These are phyloP conservation scores for Globisporangium parvum DNA, from an alignment of 352 stramenopile genomes.

Conservation along the genomic window DNA sequence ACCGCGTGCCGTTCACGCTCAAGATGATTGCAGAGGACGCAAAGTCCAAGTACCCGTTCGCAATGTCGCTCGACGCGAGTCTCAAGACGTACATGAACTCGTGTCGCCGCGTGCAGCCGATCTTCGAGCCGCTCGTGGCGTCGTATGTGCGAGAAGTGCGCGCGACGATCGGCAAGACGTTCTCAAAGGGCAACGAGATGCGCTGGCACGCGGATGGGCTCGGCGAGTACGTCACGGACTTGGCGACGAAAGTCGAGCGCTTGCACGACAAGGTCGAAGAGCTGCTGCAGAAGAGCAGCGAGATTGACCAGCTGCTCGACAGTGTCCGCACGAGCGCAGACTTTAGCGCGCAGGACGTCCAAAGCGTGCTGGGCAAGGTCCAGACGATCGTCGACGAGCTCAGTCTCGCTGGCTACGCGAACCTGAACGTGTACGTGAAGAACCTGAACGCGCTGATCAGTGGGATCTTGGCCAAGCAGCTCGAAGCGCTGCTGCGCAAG, in stretches of 20 bases:
- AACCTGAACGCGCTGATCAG: conserved; percentile 88
- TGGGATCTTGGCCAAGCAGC: conserved; percentile 74
- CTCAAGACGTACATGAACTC: conserved; percentile 91
- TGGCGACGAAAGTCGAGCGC: conserved; percentile 91
- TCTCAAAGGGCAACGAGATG: conserved; percentile 86
- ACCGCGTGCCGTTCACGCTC: conserved; percentile 93
- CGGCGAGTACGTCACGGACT: conserved; percentile 81
- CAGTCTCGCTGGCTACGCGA: conserved; percentile 92
- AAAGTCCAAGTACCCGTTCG: conserved; percentile 95
- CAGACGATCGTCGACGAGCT: conserved; percentile 93
- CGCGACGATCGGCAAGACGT: conserved; percentile 84
- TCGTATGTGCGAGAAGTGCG: conserved; percentile 79
- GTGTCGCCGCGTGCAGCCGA: conserved; percentile 72
- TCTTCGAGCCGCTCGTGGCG: conserved; percentile 74
- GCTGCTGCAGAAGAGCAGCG: conserved; percentile 88
- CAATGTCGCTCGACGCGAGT: conserved; percentile 95
- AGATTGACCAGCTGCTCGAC: conserved; percentile 91
- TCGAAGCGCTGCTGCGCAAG: conserved; percentile 49
- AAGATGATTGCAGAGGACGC: conserved; percentile 96
- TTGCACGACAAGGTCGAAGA: conserved; percentile 99
- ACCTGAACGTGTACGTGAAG: conserved; percentile 90
- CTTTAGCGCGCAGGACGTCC: conserved; percentile 41
- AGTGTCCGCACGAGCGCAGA: conserved; percentile 53
- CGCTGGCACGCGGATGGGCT: conserved; percentile 85
- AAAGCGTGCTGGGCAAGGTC: conserved; percentile 74